Conservation (phyloP, 331 rosid genomes). For the Pyrus hybrid region DNA sequence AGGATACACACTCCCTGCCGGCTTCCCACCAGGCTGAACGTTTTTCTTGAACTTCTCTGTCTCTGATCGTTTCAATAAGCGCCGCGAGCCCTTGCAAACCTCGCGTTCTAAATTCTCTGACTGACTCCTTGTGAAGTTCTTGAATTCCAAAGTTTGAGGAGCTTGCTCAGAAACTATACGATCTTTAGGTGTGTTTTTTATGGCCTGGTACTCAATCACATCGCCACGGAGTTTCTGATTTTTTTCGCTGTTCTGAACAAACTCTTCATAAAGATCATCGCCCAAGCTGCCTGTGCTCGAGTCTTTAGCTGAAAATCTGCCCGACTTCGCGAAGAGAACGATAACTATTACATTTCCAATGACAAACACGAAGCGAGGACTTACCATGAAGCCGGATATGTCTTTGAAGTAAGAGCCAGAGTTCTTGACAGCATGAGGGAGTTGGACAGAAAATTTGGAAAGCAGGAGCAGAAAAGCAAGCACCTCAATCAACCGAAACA, state of each 20-base stretch:
- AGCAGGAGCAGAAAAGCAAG: slow-evolving; percentile 43
- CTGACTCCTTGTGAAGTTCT: slow-evolving; percentile 31
- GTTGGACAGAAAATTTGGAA: slow-evolving; percentile 45
- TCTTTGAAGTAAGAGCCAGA: slow-evolving; percentile 46
- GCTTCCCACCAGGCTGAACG: background rate
- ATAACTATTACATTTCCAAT: slow-evolving; percentile 66
- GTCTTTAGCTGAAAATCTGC: slow-evolving; percentile 38
- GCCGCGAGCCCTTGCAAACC: slow-evolving; percentile 16
- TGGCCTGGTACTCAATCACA: background rate
- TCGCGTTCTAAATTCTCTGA: slow-evolving; percentile 22
- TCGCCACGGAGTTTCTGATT: slow-evolving; percentile 11
- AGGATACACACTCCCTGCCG: slow-evolving; percentile 13
- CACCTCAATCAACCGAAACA: slow-evolving; percentile 50
- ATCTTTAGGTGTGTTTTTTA: background rate
- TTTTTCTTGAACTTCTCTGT: slow-evolving; percentile 30
- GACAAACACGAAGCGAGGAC: slow-evolving; percentile 61
- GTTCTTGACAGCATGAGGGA: slow-evolving; percentile 50
- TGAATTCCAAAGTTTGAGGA: slow-evolving; percentile 6
- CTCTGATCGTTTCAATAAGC: slow-evolving; percentile 31
- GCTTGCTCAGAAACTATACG: background rate
- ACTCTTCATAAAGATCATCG: slow-evolving; percentile 41
- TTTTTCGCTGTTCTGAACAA: slow-evolving; percentile 29
- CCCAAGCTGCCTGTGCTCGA: slow-evolving; percentile 14
- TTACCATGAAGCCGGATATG: slow-evolving; percentile 35
- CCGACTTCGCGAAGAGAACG: slow-evolving; percentile 57